phyloP scores from a whole-genome alignment of 306 rosid species.

The Casuarina equisetifolia region DNA sequence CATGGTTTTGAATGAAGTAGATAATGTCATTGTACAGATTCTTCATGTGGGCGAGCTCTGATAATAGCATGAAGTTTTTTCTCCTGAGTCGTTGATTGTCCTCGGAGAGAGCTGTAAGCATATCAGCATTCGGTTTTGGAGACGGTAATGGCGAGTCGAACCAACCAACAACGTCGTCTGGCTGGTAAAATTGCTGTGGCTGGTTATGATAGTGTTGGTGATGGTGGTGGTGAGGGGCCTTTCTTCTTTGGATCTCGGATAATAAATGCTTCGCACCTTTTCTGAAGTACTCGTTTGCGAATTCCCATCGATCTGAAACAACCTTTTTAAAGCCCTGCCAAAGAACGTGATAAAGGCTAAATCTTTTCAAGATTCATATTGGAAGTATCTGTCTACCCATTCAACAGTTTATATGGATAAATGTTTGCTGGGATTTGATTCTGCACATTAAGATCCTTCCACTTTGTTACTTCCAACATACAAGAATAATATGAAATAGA shows the following conservation, averaged over 20 bases:
- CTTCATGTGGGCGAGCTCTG: conserved; percentile 80
- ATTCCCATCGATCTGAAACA: conserved; percentile 85
- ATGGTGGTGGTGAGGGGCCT: conserved; percentile 52
- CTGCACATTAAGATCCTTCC: no score
- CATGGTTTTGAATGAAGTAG: conserved; percentile 75
- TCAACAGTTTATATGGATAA: no score
- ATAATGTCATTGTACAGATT: conserved; percentile 77
- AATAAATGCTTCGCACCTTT: conserved; percentile 65
- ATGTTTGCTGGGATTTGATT: no score
- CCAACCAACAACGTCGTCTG: conserved; percentile 41
- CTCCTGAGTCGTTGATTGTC: conserved; percentile 70
- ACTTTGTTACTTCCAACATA: no score
- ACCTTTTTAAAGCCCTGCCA: conserved; percentile 76
- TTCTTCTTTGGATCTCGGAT: conserved; percentile 73
- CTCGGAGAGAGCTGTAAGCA: conserved; percentile 56
- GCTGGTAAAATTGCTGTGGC: conserved; percentile 31
- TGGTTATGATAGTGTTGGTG: conserved; percentile 44
- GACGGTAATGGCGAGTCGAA: conserved; percentile 33
- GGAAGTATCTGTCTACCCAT: background rate
- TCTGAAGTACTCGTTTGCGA: conserved; percentile 72
- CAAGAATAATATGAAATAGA: no score
- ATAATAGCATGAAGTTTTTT: conserved; percentile 65
- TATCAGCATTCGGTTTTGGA: conserved; percentile 38
- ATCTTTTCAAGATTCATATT: background rate
- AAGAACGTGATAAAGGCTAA: background rate